Evolutionary conservation across 352 stramenopile genomes (phyloP).

Genomic region (Lagenidium sp.): DNA sequence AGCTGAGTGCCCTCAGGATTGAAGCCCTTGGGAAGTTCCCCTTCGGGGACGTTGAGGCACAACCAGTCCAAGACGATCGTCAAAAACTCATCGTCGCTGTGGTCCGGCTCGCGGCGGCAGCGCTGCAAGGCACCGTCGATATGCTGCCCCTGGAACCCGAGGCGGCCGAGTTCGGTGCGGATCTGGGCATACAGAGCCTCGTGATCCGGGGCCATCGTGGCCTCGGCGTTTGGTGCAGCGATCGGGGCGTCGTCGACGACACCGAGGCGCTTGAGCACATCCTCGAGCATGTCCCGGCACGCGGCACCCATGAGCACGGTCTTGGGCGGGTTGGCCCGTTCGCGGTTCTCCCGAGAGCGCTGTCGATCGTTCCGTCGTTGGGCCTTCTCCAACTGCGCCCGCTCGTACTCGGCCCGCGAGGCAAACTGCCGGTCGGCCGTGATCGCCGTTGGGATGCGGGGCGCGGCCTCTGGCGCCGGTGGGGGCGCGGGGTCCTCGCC

Average conservation of each 20-base stretch:
- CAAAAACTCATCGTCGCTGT: constrained; percentile 24
- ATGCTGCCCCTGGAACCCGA: constrained; percentile 48
- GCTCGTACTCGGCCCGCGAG: constrained; percentile 60
- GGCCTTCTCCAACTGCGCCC: constrained; percentile 32
- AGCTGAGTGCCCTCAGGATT: constrained; percentile 86
- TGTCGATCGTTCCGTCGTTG: constrained; percentile 71
- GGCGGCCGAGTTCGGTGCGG: constrained; percentile 22
- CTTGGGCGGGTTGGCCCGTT: constrained; percentile 85
- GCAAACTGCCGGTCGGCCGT: constrained; percentile 72
- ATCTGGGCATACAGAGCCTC: constrained; percentile 17
- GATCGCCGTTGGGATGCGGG: constrained; percentile 18
- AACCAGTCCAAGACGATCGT: constrained; percentile 67
- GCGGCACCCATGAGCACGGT: constrained; percentile 88
- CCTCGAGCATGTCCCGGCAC: constrained; percentile 85
- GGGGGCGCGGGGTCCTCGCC: constrained; percentile 8
- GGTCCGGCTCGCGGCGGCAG: constrained; percentile 12
- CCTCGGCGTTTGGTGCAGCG: constrained; percentile 1
- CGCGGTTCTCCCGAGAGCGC: constrained; percentile 84
- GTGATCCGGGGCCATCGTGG: constrained; percentile 6
- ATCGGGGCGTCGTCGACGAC: constrained; percentile 1
- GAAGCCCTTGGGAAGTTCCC: constrained; percentile 74
- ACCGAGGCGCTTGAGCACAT: constrained; percentile 42
- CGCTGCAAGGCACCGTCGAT: constrained; percentile 33
- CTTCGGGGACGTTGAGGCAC: constrained; percentile 67
- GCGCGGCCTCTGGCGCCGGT: constrained; percentile 11